Percentiles rank a stretch among this genome's conserved stretches.
These are phyloP conservation scores for Rhizopus microsporus DNA, from an alignment of 371 early-diverging fungal genomes.

Conservation along the genomic window DNA sequence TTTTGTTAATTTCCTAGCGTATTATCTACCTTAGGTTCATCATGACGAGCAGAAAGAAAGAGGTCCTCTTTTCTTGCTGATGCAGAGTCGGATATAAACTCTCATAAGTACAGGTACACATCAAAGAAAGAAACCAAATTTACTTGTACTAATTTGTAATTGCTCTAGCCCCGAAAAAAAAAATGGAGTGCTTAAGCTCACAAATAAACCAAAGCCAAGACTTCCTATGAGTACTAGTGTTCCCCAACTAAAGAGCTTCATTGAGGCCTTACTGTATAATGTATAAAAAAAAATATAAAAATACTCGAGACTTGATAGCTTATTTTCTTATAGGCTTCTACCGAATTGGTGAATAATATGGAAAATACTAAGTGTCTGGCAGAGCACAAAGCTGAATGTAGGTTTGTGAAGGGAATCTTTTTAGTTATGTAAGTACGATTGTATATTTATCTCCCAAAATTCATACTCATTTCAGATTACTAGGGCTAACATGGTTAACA, in stretches of 20 bases:
- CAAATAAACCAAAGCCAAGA: conserved; percentile 9
- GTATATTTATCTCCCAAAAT: conserved; percentile 9
- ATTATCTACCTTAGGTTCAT: conserved; percentile 8
- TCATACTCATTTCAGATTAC: conserved; percentile 10
- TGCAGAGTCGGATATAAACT: conserved; percentile 5
- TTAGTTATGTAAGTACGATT: conserved; percentile 5
- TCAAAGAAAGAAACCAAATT: not conserved
- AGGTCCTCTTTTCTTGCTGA: conserved; percentile 5
- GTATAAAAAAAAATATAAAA: conserved; percentile 3
- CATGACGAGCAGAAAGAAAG: conserved; percentile 9
- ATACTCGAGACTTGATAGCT: conserved; percentile 1
- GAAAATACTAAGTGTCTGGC: conserved; percentile 6
- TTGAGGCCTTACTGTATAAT: conserved; percentile 12
- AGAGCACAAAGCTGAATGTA: conserved; percentile 12
- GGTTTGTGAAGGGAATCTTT: conserved; percentile 9
- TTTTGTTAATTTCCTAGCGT: conserved; percentile 3
- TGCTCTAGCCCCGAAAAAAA: conserved; percentile 7
- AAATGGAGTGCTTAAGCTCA: conserved; percentile 10
- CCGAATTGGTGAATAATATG: conserved; percentile 7
- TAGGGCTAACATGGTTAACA: conserved; percentile 13
- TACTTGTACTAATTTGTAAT: conserved; percentile 9
- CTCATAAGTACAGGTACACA: conserved; percentile 7
- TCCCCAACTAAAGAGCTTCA: conserved; percentile 8
- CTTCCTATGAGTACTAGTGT: conserved; percentile 6
- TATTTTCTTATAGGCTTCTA: conserved; percentile 8